Percentiles rank a stretch among this genome's conserved stretches.
Evolutionary conservation across 768 basidiomycete species (phyloP).

Genomic region (Trametopsis cervina): DNA sequence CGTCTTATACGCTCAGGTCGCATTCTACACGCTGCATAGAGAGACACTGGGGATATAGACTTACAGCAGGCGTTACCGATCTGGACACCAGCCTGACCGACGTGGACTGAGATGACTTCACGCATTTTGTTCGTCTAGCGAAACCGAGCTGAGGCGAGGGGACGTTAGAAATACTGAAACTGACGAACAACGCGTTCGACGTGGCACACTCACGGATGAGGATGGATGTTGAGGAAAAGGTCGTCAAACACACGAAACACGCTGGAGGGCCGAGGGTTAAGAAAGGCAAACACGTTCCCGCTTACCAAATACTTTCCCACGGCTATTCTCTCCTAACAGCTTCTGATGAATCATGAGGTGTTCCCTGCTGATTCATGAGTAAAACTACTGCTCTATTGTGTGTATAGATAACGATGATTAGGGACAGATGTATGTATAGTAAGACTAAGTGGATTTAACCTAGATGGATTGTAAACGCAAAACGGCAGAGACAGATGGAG

Average conservation of each 20-base stretch:
- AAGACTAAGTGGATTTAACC: no score
- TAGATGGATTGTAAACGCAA: no score
- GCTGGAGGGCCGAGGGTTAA: conserved; percentile 33
- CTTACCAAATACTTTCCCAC: conserved; percentile 15
- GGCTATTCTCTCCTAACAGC: background rate
- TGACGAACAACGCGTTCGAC: conserved; percentile 3
- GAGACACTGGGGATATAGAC: conserved; percentile 29
- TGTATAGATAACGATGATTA: no score
- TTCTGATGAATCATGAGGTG: no score
- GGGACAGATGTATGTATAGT: no score
- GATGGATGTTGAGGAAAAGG: conserved; percentile 21
- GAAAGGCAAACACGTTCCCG: conserved; percentile 27
- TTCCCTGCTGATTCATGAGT: no score
- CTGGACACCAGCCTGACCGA: conserved; percentile 98
- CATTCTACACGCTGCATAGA: background rate
- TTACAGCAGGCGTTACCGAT: conserved; percentile 98
- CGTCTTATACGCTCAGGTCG: conserved; percentile 9
- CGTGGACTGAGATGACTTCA: conserved; percentile 97
- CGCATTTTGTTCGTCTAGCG: conserved; percentile 50
- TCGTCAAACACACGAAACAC: conserved; percentile 23
- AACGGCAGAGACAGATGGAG: no score
- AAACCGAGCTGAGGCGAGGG: conserved; percentile 10
- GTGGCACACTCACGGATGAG: conserved; percentile 18
- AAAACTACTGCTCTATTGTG: no score
- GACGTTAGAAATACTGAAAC: background rate